Evolutionary conservation across 306 rosid species (phyloP).

Genomic region (Begonia peltatifolia): DNA sequence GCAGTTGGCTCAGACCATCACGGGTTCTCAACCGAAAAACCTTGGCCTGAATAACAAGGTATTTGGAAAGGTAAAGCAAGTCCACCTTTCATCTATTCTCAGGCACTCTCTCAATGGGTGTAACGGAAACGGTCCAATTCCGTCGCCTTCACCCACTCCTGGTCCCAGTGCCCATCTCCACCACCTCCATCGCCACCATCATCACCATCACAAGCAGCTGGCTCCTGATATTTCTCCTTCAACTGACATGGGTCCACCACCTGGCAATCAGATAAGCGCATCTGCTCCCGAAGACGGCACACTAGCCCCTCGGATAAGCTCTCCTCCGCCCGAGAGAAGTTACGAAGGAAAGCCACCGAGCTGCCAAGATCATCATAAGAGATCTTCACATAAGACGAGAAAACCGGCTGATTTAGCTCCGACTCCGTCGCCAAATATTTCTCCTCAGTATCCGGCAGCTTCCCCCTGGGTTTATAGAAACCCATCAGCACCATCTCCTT

Average conservation of each 20-base stretch:
- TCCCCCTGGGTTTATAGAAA: no score
- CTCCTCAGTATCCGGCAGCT: conserved; percentile 11
- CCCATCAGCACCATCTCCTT: conserved; percentile 11
- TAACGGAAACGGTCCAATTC: not conserved
- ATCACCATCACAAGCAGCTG: conserved; percentile 30
- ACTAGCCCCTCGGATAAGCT: conserved; percentile 15
- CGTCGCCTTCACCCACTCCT: conserved; percentile 68
- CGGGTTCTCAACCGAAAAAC: conserved; percentile 56
- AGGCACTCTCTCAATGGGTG: conserved; percentile 61
- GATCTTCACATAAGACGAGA: conserved; percentile 24
- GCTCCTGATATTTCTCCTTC: no score
- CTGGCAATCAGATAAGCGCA: no score
- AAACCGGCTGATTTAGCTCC: conserved; percentile 33
- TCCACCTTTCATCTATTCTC: conserved; percentile 60
- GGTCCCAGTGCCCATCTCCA: conserved; percentile 31
- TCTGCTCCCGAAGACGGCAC: not conserved
- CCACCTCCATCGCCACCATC: conserved; percentile 40
- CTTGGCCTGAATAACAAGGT: conserved; percentile 78
- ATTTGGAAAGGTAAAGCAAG: conserved; percentile 89
- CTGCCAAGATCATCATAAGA: conserved; percentile 29
- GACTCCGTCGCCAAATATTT: conserved; percentile 28
- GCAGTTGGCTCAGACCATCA: conserved; percentile 79
- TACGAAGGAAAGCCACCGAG: conserved; percentile 42
- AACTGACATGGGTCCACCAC: no score
- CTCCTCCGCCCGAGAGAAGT: conserved; percentile 18